phyloP scores from a whole-genome alignment of 768 basidiomycete species.

The Podaxis carcinomalis region DNA sequence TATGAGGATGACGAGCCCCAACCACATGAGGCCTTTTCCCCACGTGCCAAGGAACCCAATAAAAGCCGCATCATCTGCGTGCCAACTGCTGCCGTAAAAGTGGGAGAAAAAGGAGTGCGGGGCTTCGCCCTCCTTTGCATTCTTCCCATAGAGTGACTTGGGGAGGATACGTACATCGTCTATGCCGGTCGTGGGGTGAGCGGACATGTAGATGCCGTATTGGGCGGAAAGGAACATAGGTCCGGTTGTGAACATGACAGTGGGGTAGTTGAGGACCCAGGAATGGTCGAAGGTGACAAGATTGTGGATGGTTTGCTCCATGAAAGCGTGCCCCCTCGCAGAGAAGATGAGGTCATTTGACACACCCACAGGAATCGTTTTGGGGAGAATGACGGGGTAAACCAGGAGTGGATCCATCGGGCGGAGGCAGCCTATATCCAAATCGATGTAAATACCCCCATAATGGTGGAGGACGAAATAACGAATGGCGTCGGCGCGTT shows the following conservation, averaged over 20 bases:
- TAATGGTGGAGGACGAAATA: constrained; percentile 97
- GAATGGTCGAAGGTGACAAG: constrained; percentile 88
- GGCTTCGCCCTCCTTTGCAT: constrained; percentile 76
- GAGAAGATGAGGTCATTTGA: constrained; percentile 97
- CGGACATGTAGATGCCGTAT: constrained; percentile 80
- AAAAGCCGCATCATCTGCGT: constrained; percentile 97
- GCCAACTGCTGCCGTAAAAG: constrained; percentile 98
- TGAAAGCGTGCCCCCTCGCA: constrained; percentile 79
- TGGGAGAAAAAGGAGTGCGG: constrained; percentile 95
- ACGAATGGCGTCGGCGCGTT: constrained; percentile 95
- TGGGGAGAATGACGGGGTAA: constrained; percentile 87
- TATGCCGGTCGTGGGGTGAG: constrained; percentile 60
- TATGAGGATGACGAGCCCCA: constrained; percentile 70
- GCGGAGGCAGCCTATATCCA: constrained; percentile 91
- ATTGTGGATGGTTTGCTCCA: constrained; percentile 91
- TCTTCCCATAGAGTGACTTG: constrained; percentile 98
- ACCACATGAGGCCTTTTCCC: constrained; percentile 87
- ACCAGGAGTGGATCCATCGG: constrained; percentile 82
- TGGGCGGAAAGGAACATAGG: constrained; percentile 98
- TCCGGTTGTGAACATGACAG: constrained; percentile 99
- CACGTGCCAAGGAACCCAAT: constrained; percentile 87
- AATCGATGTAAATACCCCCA: constrained; percentile 93
- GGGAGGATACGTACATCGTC: constrained; percentile 86
- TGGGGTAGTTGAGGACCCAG: constrained; percentile 96
- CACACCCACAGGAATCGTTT: constrained; percentile 95